Evolutionary conservation across 306 rosid genomes (phyloP), one percentile per base, ranked within the genome.

Genomic region (Mimosa bimucronata): DNA sequence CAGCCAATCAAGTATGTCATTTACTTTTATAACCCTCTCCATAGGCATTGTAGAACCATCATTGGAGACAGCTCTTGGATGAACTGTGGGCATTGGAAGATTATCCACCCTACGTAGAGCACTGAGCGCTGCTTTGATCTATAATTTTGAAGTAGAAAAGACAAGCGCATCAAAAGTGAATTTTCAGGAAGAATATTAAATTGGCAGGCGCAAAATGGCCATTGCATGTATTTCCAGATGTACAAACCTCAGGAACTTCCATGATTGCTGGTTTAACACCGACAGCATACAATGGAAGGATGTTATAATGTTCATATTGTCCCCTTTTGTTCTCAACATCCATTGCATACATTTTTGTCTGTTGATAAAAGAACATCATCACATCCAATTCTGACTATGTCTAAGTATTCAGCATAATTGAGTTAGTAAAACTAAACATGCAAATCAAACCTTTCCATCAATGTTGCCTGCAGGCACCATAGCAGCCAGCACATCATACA

Each of bases 201-300:
- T 55, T 55, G 34, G 5, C 50, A 58, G 53, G 41, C 15, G 53
- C 40, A 38, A 57, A 74, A 57, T 46, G 44, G 23, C 9, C 68
- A 57, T 55, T 74, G 55, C 40, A 55, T 21, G 21, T 37, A 50
- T 26, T 26, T 60, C 57, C 42, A 62, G 28, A 16, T 6, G n/a
- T 66, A 77, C 74, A 65, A 77, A 91, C 95, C 95, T 87, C 95
- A 10, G 95, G 84, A 82, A 91, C 83, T 75, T 89, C 90, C 95
- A 91, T 91, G 37, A 87, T 87, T 82, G 88, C 83, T 23, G 92
- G 92, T 86, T 79, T 87, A 82, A 88, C 89, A 73, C 91, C 95
- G 76, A 86, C 83, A 48, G 87, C 86, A 81, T 87, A 82, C 66
- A 90, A 77, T 65, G 94, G 94, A 73, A 90, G 91, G 79, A 90